Conservation (phyloP, 2,329 filamentous ascomycete species). For the Cordyceps cateniannulata region DNA sequence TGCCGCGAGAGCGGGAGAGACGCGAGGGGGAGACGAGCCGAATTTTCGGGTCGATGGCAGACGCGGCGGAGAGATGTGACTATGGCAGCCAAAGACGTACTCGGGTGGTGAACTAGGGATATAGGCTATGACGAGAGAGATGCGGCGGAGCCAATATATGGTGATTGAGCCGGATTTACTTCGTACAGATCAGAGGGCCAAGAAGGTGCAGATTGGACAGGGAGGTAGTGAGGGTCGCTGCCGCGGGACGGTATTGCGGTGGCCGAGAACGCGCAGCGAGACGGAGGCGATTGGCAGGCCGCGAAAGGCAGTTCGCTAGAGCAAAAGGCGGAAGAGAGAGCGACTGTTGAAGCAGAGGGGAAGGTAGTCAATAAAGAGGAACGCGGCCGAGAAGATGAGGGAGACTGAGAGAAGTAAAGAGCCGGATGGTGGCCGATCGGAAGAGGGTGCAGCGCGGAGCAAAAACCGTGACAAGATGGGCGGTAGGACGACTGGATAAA, state of each 20-base stretch:
- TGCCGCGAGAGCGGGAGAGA: neutral
- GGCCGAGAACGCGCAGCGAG: neutral
- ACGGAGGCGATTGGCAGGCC: neutral
- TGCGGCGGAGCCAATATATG: neutral
- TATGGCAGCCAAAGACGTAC: neutral
- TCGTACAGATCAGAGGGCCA: neutral
- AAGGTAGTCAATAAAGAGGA: neutral
- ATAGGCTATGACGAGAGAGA: neutral
- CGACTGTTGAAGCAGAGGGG: neutral
- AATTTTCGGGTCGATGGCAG: neutral
- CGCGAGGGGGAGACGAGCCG: neutral
- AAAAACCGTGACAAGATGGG: constrained; percentile 2
- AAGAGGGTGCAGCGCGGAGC: neutral
- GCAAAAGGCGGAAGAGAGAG: neutral
- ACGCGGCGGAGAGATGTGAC: neutral
- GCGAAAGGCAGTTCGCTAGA: neutral
- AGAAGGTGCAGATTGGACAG: neutral
- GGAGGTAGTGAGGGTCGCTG: neutral
- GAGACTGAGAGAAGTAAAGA: neutral
- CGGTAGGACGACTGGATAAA: neutral
- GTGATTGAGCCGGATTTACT: neutral
- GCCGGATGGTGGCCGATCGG: constrained; percentile 2
- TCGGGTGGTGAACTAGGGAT: neutral
- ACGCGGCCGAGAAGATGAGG: neutral
- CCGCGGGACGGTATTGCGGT: neutral